Base-by-base conservation (phyloP, 768 basidiomycete genomes). In the Pisolithus tinctorius region DNA sequence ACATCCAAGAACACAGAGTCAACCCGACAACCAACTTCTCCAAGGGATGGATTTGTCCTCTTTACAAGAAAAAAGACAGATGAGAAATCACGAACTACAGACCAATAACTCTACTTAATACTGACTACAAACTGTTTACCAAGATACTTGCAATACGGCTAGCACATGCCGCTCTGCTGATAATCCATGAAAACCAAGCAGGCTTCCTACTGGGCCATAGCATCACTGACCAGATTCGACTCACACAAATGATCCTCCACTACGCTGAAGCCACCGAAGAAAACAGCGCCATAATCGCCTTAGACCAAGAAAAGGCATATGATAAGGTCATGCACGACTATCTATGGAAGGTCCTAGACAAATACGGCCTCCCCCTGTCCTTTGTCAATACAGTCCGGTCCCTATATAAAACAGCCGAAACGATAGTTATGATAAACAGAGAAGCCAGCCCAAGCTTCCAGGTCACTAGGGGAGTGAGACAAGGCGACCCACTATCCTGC, bases 41-140 rank as follows among this genome's bases (percentile, higher is more conserved):
- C 1, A 46, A 46, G 7, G 52, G 58, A 0, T 68, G 65, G 69
- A 66, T 71, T 61, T 69, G 53, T 45, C 59, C 55, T 7, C 44
- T 58, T 0, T 58, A 56, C 27, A 58, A 58, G 39, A 55, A 1
- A 53, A 57, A n/a, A n/a, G n/a, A n/a, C n/a, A n/a, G n/a, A n/a
- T n/a, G n/a, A n/a, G n/a, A n/a, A n/a, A n/a, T n/a, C 0, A 50
- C 20, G 6, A 61, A 61, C 49, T 61, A 61, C 36, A 0, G 60
- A 7, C 60, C 60, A 0, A 59, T 59, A 0, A 54, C 58, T 3
- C 50, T 60, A 1, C 50, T 60, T 0, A 60, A 60, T 46, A 55
- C 52, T 0, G 59, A 60, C 55, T 58, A 58, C 44, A 60, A 60
- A 26, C 34, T 58, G 0, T 45, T 60, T 16, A 58, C 58, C 1